Base-by-base conservation (phyloP, 306 rosid genomes). In the Quercus bicolor region DNA sequence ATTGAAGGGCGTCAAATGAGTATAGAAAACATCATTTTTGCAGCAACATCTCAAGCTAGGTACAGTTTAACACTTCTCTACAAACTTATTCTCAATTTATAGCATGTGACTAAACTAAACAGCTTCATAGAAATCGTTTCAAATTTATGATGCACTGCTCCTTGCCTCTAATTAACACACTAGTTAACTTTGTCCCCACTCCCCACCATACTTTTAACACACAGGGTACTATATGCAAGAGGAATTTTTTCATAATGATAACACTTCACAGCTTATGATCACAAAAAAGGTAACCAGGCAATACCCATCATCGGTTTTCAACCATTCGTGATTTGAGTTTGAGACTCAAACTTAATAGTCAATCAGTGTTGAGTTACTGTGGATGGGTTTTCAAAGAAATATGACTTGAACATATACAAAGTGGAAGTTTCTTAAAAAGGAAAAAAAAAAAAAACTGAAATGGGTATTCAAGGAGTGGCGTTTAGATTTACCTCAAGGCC, bases 401-500 rank as follows among this genome's bases (percentile, higher is more conserved):
- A 2, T 43, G 19, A 33, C 70, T 15, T 31, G 71, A 7, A 65
- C 70, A 66, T 43, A 66, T 7, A 18, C 24, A 66, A 48, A 16
- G 0, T 18, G 6, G 14, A 3, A 31, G n/a, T 18, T 18, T 33
- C 1, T 11, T 31, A 12, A 6, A 65, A 16, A 16, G 2, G 8
- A 45, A 0, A 45, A 45, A 45, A 3, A 1, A n/a, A n/a, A 33
- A 18, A 18, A 8, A 3, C 0, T 8, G 51, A 33, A 33, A 18
- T 19, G 71, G 14, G 11, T 13, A 62, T 28, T 4, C 15, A 8
- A 66, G 51, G 51, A 1, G 0, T 4, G 48, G 19, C 12, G 0
- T 1, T 1, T 7, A 5, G 24, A 48, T 62, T 80, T 69, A 75
- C 80, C 80, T 70, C 70, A 9, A 81, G 80, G 11, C 84, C 80